Evolutionary conservation across 1,139 yeast genomes (phyloP).

Genomic region (Saccharomycopsis phalli): DNA sequence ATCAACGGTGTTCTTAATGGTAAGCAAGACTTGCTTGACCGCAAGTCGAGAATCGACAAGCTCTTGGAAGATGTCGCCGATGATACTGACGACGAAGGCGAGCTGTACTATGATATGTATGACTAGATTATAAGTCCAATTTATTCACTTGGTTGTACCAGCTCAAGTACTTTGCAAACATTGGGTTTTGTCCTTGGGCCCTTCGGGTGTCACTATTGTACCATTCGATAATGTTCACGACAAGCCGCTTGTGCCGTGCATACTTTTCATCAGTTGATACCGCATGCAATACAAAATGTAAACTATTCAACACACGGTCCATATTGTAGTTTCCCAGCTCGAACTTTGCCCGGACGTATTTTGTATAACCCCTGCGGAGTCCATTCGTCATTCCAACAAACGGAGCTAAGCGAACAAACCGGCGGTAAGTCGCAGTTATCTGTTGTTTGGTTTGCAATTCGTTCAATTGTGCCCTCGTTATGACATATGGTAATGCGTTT

Average conservation of each 20-base stretch:
- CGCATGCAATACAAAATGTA: constrained; percentile 1
- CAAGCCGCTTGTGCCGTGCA: background rate
- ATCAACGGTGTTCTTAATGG: constrained; percentile 45
- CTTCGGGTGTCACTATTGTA: too few species aligned
- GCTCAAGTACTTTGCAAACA: constrained; percentile 1
- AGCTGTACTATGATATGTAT: constrained; percentile 15
- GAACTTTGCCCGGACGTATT: background rate
- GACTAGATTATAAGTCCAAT: constrained; percentile 4
- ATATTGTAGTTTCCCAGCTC: background rate
- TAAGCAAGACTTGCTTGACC: constrained; percentile 42
- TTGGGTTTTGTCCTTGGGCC: too few species aligned
- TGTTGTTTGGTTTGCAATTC: background rate
- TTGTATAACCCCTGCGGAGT: background rate
- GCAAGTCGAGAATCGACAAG: constrained; percentile 32
- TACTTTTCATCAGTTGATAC: constrained; percentile 4
- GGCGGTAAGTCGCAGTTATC: constrained; percentile 1
- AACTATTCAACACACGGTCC: background rate
- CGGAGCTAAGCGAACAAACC: constrained; percentile 5
- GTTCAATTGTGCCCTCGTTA: background rate
- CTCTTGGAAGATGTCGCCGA: constrained; percentile 11
- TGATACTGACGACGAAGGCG: constrained; percentile 14
- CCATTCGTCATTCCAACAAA: background rate
- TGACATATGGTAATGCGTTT: background rate
- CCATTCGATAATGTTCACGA: background rate
- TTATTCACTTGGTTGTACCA: background rate